phyloP scores from a whole-genome alignment of 495 filamentous ascomycete species.

The Aspergillus sclerotioniger region DNA sequence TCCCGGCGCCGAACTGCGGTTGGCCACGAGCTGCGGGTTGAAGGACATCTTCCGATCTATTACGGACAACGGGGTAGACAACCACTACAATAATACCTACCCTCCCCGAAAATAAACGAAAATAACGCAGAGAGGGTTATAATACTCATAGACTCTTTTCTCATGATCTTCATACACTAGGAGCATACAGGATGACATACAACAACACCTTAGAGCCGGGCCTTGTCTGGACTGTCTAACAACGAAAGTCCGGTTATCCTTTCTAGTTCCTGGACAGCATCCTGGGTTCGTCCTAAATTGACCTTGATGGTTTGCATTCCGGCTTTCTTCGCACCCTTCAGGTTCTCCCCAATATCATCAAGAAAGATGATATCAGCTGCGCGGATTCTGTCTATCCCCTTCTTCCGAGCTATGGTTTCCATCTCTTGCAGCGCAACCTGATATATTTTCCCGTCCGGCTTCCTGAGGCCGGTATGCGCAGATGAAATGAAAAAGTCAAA shows the following conservation, averaged over 20 bases:
- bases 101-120: background rate
- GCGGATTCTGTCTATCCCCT: constrained; percentile 53
- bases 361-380: constrained; percentile 78
- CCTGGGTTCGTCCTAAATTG: constrained; percentile 67
- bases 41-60: constrained; percentile 9
- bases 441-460: constrained; percentile 84
- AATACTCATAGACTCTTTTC: background rate
- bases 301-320: constrained; percentile 88
- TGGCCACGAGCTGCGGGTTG: constrained; percentile 35
- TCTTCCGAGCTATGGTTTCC: constrained; percentile 55
- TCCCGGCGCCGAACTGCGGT: constrained; percentile 40
- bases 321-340: constrained; percentile 71
- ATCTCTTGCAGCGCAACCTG: constrained; percentile 64
- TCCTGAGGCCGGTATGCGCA: constrained; percentile 83
- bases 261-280: constrained; percentile 72
- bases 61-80: background rate
- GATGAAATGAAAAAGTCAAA: constrained; percentile 85
- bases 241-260: constrained; percentile 54
- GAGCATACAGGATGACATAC: background rate
- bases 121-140: background rate
- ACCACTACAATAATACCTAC: background rate
- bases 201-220: constrained; percentile 33
- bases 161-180: background rate
- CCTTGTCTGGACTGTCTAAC: constrained; percentile 42
- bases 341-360: constrained; percentile 94